Evolutionary conservation across 2,329 filamentous ascomycete species (phyloP).

Genomic region (Aspergillus sp.): DNA sequence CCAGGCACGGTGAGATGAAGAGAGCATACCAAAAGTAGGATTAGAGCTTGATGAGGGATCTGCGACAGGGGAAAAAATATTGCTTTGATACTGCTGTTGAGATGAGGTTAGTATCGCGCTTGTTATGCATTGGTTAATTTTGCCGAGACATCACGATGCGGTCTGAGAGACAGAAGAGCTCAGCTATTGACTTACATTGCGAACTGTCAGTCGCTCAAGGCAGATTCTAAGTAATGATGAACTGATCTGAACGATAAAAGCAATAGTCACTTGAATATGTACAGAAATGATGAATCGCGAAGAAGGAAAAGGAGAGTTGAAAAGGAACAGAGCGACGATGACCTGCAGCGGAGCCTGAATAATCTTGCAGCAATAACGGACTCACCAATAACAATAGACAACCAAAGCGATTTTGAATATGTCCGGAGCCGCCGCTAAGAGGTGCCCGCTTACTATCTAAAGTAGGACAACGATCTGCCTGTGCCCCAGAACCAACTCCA

Average conservation of each 20-base stretch:
- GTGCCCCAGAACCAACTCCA: not conserved
- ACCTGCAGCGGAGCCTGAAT: slow-evolving; percentile 11
- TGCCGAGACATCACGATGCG: slow-evolving; percentile 31
- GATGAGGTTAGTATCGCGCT: slow-evolving; percentile 20
- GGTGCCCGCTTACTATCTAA: slow-evolving; percentile 3
- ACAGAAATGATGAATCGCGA: not conserved
- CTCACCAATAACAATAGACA: slow-evolving; percentile 8
- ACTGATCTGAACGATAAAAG: not conserved
- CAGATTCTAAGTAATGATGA: not conserved
- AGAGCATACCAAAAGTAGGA: slow-evolving; percentile 3
- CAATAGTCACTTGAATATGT: not conserved
- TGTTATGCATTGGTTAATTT: slow-evolving; percentile 24
- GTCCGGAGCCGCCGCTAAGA: slow-evolving; percentile 7
- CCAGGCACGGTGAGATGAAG: not conserved
- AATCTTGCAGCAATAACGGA: slow-evolving; percentile 10
- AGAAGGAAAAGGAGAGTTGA: not conserved
- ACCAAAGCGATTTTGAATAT: not conserved
- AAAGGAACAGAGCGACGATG: not conserved
- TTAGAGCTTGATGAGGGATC: slow-evolving; percentile 31
- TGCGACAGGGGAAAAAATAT: slow-evolving; percentile 22
- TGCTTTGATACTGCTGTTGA: slow-evolving; percentile 17
- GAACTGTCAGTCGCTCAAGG: not conserved
- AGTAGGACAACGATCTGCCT: not conserved
- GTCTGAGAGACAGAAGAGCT: slow-evolving; percentile 16
- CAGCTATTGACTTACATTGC: slow-evolving; percentile 11